phyloP scores from a whole-genome alignment of 495 filamentous ascomycete species.

The Neurospora intermedia region DNA sequence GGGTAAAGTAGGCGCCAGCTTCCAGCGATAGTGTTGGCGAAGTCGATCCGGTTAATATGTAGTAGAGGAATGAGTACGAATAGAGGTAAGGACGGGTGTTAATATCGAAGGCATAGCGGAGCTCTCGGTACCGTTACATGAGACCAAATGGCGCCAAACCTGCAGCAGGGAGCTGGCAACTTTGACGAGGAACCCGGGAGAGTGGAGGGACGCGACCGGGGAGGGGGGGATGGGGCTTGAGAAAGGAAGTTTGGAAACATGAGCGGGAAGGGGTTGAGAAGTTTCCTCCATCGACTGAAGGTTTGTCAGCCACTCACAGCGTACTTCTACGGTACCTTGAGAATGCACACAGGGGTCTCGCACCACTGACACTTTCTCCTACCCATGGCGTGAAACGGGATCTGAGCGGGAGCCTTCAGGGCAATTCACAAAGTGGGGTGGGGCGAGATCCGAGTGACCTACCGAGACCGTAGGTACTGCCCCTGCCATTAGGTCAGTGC shows the following conservation, averaged over 20 bases:
- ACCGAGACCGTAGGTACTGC: not conserved
- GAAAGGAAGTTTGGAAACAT: not conserved
- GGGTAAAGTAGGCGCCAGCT: conserved; percentile 8
- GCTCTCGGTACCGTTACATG: not conserved
- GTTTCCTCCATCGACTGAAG: not conserved
- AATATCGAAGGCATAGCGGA: not conserved
- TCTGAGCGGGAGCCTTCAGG: not conserved
- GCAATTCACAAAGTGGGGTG: not conserved
- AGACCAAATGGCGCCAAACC: not conserved
- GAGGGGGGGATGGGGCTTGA: not conserved
- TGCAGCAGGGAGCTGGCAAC: not conserved
- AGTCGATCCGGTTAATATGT: not conserved
- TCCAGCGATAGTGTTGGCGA: conserved; percentile 12
- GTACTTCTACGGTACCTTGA: not conserved
- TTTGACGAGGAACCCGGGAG: not conserved
- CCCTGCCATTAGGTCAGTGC: too few species aligned
- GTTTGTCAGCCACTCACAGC: not conserved
- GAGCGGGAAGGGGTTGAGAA: not conserved
- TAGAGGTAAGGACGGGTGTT: not conserved
- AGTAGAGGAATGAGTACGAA: not conserved
- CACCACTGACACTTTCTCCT: not conserved
- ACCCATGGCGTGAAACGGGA: not conserved
- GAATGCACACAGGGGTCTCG: not conserved
- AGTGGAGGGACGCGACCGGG: not conserved
- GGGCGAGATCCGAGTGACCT: not conserved